Base-by-base conservation (phyloP, 352 stramenopile genomes). In the Blastocystis sp. region DNA sequence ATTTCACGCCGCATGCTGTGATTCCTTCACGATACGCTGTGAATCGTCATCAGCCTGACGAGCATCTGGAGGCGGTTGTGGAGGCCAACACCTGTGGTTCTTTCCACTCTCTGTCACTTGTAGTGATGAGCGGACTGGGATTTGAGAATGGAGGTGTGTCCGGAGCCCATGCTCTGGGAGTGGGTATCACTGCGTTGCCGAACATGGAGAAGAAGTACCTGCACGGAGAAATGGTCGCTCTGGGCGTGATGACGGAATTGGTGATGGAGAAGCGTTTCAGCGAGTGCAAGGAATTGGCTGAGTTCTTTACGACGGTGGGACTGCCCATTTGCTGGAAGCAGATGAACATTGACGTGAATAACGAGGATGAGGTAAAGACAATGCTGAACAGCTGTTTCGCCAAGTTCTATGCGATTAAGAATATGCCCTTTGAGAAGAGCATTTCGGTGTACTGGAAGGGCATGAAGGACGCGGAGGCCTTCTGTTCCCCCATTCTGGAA, bases 71-170 rank as follows among this genome's bases (percentile, higher is more conserved):
- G 45, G 68, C 64, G 21, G 68, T 88, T 7, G 68, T 88, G 52
- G 78, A 88, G 45, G 78, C 78, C 14, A 88, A 88, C 43, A 88
- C 78, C 21, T 38, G 78, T 88, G 38, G 3, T 10, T n/a, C 21
- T 42, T 0, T 1, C 1, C 14, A 61, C 63, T 6, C 4, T 34
- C 10, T 45, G 34, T 61, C 0, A 64, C 57, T 6, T 77, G 9
- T 60, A 88, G 78, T 88, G 54, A 14, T 88, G 34, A 77, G 59
- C n/a, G 78, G 78, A 60, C 57, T 88, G 10, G 78, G 78, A 19
- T 88, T 88, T 88, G 78, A 88, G 40, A 88, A 88, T 78, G 65
- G 78, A 48, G 78, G 78, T 43, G 64, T 88, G 4, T 76, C 64
- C 14, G 78, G 64, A 19, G 78, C 78, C 14, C 78, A 88, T 78